Percentiles rank a stretch among this genome's conserved stretches.
phyloP scores from a whole-genome alignment of 2,329 filamentous ascomycete genomes.

The Beauveria sp. region DNA sequence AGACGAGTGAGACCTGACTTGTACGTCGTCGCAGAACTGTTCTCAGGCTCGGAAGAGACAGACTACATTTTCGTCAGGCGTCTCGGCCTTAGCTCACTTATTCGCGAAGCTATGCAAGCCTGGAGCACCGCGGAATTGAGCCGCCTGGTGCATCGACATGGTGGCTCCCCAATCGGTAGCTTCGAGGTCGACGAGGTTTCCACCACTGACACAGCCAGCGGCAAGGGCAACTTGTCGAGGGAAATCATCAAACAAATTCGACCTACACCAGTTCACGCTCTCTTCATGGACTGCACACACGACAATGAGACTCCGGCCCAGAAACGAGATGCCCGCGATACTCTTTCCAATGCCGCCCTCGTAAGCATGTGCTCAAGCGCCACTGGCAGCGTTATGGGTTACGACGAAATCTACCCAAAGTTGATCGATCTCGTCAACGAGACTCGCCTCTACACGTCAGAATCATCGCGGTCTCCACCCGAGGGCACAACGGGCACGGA shows the following conservation, averaged over 20 bases:
- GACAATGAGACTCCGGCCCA: conserved; percentile 96
- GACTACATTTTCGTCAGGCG: conserved; percentile 95
- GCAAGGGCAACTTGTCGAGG: conserved; percentile 31
- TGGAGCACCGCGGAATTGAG: conserved; percentile 94
- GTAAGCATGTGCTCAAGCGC: conserved; percentile 95
- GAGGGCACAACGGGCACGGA: conserved; percentile 61
- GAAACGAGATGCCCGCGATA: conserved; percentile 89
- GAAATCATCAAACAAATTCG: conserved; percentile 76
- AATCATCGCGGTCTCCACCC: conserved; percentile 53
- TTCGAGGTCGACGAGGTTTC: conserved; percentile 89
- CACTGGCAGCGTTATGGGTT: conserved; percentile 94
- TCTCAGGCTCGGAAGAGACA: conserved; percentile 90
- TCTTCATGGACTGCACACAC: conserved; percentile 99
- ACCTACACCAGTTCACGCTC: conserved; percentile 79
- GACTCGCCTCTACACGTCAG: conserved; percentile 72
- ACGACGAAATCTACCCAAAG: conserved; percentile 91
- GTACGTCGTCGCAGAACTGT: conserved; percentile 90
- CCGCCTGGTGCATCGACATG: conserved; percentile 85
- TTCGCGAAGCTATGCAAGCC: conserved; percentile 96
- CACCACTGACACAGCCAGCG: conserved; percentile 38
- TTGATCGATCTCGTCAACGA: conserved; percentile 92
- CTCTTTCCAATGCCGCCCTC: conserved; percentile 84
- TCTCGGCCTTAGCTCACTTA: conserved; percentile 82
- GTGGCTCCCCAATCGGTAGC: conserved; percentile 89
- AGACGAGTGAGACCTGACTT: conserved; percentile 78